These are phyloP conservation scores for Myochromella boudieri DNA, from an alignment of 768 basidiomycete species.

Conservation along the genomic window DNA sequence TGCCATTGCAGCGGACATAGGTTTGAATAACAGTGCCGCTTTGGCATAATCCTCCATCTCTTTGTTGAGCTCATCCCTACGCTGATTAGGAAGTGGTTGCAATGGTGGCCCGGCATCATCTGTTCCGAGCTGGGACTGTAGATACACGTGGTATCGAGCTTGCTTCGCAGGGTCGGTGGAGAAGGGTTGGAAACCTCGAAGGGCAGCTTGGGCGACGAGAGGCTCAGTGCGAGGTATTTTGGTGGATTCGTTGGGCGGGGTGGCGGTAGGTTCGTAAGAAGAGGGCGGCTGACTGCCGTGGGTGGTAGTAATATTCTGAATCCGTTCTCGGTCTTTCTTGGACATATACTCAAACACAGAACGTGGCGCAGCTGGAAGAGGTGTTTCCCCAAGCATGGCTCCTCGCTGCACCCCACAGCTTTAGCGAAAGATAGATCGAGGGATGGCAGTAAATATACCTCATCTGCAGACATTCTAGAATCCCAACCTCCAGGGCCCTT, in stretches of 20 bases:
- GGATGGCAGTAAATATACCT: slow-evolving; percentile 47
- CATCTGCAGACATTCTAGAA: slow-evolving; percentile 60
- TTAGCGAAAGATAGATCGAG: not conserved
- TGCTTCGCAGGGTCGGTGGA: slow-evolving; percentile 75
- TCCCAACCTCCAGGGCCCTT: slow-evolving; percentile 52
- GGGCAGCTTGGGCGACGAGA: slow-evolving; percentile 80
- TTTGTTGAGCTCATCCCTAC: slow-evolving; percentile 67
- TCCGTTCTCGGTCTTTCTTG: slow-evolving; percentile 84
- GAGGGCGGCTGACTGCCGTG: slow-evolving; percentile 14
- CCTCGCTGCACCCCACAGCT: slow-evolving; percentile 61
- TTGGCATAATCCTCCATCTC: slow-evolving; percentile 88
- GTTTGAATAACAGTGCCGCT: slow-evolving; percentile 87
- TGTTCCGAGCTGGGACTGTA: slow-evolving; percentile 66
- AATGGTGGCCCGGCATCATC: slow-evolving; percentile 48
- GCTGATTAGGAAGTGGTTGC: slow-evolving; percentile 55
- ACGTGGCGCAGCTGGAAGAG: slow-evolving; percentile 62
- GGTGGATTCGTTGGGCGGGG: slow-evolving; percentile 25
- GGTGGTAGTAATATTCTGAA: slow-evolving; percentile 56
- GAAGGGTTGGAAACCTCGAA: slow-evolving; percentile 91
- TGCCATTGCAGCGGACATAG: slow-evolving; percentile 90
- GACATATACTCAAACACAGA: slow-evolving; percentile 97
- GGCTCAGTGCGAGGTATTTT: slow-evolving; percentile 64
- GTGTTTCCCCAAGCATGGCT: slow-evolving; percentile 77
- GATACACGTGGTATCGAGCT: slow-evolving; percentile 80
- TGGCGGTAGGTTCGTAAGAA: slow-evolving; percentile 23